Conservation (phyloP, 2,329 filamentous ascomycete species). For the Furcasterigmium sp. region DNA sequence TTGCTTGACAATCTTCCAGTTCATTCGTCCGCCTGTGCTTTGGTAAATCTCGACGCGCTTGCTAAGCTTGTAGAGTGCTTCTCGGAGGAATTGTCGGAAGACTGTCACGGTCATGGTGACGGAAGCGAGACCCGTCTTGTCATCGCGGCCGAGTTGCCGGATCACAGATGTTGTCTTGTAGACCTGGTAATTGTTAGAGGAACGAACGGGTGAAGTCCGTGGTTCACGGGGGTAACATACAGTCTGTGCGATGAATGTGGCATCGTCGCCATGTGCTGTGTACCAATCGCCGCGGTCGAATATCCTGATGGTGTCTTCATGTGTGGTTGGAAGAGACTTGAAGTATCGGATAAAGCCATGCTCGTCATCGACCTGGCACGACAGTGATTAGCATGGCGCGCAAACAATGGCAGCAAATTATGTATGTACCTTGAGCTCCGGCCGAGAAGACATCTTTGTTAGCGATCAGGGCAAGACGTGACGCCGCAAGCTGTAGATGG, state of each 20-base stretch:
- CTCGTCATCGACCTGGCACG: conserved; percentile 81
- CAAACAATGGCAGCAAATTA: too few relatives aligned
- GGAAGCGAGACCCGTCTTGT: conserved; percentile 80
- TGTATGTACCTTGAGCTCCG: conserved; percentile 59
- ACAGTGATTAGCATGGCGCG: background rate
- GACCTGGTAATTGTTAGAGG: too few relatives aligned
- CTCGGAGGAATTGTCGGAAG: conserved; percentile 90
- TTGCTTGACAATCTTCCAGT: conserved; percentile 88
- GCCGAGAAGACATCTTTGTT: conserved; percentile 61
- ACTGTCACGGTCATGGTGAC: conserved; percentile 95
- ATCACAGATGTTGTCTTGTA: conserved; percentile 98
- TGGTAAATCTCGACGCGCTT: conserved; percentile 91
- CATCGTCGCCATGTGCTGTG: conserved; percentile 85
- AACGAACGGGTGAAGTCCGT: background rate
- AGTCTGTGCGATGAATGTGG: conserved; percentile 74
- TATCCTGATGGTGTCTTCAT: conserved; percentile 75
- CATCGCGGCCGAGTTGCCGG: conserved; percentile 78
- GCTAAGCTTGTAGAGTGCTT: conserved; percentile 85
- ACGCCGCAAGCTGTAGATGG: too few relatives aligned
- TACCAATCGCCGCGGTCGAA: conserved; percentile 96
- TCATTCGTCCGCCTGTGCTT: conserved; percentile 69
- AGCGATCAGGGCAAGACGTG: too few relatives aligned
- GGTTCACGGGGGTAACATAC: conserved; percentile 32
- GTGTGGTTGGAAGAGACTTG: conserved; percentile 70
- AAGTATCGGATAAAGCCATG: conserved; percentile 95